Percentiles rank a stretch among this genome's conserved stretches.
phyloP scores from a whole-genome alignment of 176 grass and related monocot genomes.

The Musa beccarii region DNA sequence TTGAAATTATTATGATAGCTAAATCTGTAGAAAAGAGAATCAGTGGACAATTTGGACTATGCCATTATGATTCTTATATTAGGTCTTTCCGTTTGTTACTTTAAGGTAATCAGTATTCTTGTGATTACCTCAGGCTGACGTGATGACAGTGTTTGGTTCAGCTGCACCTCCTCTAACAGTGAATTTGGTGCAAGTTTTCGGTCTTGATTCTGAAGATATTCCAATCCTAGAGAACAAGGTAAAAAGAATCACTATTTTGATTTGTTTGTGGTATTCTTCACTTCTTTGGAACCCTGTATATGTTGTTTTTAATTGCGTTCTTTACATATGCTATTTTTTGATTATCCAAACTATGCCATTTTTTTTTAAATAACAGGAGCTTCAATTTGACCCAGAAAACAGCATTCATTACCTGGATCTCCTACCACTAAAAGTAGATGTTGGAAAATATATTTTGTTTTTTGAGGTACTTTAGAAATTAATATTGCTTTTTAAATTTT shows the following conservation, averaged over 20 bases:
- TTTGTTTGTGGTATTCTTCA: neutral
- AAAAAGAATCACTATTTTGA: no score
- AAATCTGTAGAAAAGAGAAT: no score
- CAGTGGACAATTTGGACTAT: no score
- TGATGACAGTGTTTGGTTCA: constrained; percentile 87
- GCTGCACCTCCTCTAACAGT: constrained; percentile 63
- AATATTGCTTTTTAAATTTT: constrained; percentile 4
- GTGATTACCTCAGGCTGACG: constrained; percentile 64
- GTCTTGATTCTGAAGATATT: constrained; percentile 45
- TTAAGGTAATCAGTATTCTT: neutral
- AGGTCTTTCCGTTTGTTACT: no score
- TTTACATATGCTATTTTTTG: constrained; percentile 13
- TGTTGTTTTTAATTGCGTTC: neutral
- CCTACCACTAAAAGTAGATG: constrained; percentile 67
- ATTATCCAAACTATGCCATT: no score
- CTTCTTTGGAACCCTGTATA: neutral
- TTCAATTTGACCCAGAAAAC: constrained; percentile 61
- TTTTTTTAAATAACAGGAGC: constrained; percentile 51
- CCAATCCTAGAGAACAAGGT: constrained; percentile 32
- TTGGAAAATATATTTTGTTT: constrained; percentile 75
- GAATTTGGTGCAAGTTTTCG: constrained; percentile 52
- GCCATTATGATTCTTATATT: no score
- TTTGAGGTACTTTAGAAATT: constrained; percentile 63
- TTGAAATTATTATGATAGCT: no score
- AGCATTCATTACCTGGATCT: constrained; percentile 85